Evolutionary conservation across 2,329 filamentous ascomycete species (phyloP).

Genomic region (Sporothrix pseudoabietina): DNA sequence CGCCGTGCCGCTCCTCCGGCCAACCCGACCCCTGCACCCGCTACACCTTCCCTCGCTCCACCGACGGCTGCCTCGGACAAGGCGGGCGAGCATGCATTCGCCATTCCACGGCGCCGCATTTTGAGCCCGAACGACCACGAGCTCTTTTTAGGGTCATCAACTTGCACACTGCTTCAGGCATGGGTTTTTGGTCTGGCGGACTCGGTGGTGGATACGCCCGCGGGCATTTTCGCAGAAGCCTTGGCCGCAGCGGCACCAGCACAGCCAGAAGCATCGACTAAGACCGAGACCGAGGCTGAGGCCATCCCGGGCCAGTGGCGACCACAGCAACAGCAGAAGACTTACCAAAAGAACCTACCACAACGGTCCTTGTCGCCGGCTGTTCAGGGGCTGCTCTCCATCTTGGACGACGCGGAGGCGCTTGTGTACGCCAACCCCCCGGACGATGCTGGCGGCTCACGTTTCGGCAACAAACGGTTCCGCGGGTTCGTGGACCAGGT

Average conservation of each 20-base stretch:
- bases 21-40: conserved; percentile 67
- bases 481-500: conserved; percentile 75
- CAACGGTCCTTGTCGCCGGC: conserved; percentile 59
- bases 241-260: neutral
- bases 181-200: conserved; percentile 89
- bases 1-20: conserved; percentile 54
- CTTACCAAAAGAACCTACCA: conserved; percentile 30
- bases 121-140: conserved; percentile 78
- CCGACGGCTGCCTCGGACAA: conserved; percentile 59
- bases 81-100: conserved; percentile 55
- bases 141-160: conserved; percentile 74
- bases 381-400: conserved; percentile 64
- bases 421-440: conserved; percentile 73
- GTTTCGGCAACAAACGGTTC: conserved; percentile 95
- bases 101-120: conserved; percentile 74
- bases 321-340: conserved; percentile 12
- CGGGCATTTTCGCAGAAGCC: conserved; percentile 40
- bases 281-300: no score
- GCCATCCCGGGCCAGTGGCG: conserved; percentile 25
- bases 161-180: conserved; percentile 73
- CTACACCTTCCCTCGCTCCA: conserved; percentile 71
- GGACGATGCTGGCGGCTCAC: conserved; percentile 80
- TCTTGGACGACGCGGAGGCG: conserved; percentile 70
- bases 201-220: conserved; percentile 66
- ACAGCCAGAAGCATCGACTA: neutral